These are phyloP conservation scores for Fragaria vesca DNA, from an alignment of 306 rosid species.

Conservation along the genomic window DNA sequence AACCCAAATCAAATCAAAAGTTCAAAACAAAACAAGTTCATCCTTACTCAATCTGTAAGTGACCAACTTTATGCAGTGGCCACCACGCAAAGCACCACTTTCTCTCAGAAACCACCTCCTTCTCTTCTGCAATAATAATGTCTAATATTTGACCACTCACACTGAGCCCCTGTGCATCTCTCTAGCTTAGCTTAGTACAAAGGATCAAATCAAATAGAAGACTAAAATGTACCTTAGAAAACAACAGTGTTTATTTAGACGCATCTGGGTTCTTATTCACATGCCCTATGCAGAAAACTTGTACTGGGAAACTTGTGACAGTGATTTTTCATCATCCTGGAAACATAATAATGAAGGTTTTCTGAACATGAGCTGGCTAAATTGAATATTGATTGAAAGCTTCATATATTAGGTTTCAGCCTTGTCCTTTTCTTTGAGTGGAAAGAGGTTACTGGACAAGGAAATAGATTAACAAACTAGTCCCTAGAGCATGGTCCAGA, in stretches of 20 bases:
- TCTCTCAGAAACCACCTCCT: neutral
- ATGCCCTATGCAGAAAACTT: neutral
- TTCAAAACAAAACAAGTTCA: neutral
- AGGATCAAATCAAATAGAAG: neutral
- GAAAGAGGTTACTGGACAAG: neutral
- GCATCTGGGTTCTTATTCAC: neutral
- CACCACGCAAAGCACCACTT: neutral
- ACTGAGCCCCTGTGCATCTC: neutral
- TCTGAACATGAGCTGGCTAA: conserved; percentile 5
- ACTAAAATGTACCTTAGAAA: neutral
- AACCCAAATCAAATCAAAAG: neutral
- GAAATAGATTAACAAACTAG: neutral
- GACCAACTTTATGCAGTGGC: conserved; percentile 10
- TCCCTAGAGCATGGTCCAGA: neutral
- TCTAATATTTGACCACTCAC: neutral
- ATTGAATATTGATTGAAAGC: neutral
- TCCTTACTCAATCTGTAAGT: neutral
- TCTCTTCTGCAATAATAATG: neutral
- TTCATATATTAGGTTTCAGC: neutral
- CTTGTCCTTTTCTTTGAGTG: neutral
- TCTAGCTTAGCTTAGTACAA: neutral
- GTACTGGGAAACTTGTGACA: neutral
- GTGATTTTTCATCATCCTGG: neutral
- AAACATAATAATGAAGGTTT: neutral
- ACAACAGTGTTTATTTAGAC: neutral